These are phyloP conservation scores for Rostrohypoxylon terebratum DNA, from an alignment of 495 filamentous ascomycete genomes.

Conservation along the genomic window DNA sequence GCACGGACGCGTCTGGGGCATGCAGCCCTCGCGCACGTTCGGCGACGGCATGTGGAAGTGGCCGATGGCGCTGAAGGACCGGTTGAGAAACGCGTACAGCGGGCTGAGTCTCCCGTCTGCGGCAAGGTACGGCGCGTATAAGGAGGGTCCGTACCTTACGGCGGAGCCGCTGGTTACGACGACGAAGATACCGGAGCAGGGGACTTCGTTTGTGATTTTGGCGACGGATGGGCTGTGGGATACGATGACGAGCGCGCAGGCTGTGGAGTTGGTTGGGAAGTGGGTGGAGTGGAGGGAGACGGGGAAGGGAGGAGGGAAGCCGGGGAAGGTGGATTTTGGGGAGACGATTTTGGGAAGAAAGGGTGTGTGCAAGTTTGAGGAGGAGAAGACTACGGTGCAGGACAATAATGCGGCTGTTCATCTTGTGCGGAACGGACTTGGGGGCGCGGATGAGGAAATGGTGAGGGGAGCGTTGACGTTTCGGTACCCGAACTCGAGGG, in stretches of 20 bases:
- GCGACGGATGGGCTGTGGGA: constrained; percentile 77
- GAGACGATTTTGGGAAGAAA: constrained; percentile 40
- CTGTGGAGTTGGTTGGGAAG: constrained; percentile 66
- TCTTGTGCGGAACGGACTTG: constrained; percentile 70
- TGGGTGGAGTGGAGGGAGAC: constrained; percentile 61
- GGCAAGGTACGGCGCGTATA: constrained; percentile 51
- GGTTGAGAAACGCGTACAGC: constrained; percentile 60
- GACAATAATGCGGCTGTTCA: constrained; percentile 74
- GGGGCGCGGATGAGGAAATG: constrained; percentile 68
- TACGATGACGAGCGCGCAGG: constrained; percentile 67
- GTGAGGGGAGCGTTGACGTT: constrained; percentile 65
- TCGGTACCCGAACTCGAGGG: constrained; percentile 60
- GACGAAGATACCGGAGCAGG: constrained; percentile 58
- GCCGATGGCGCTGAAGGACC: constrained; percentile 59
- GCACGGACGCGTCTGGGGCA: constrained; percentile 66
- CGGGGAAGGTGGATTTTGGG: constrained; percentile 32
- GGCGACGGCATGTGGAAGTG: constrained; percentile 75
- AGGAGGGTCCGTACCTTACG: constrained; percentile 73
- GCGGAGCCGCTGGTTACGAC: constrained; percentile 72
- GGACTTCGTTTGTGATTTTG: constrained; percentile 69
- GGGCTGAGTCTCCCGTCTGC: constrained; percentile 55
- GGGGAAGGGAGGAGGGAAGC: constrained; percentile 18
- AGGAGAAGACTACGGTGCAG: constrained; percentile 51
- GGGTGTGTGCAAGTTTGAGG: constrained; percentile 42
- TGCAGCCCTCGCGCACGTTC: constrained; percentile 70